Evolutionary conservation across 2,329 filamentous ascomycete species (phyloP).

Genomic region (Nigrospora osmanthi): DNA sequence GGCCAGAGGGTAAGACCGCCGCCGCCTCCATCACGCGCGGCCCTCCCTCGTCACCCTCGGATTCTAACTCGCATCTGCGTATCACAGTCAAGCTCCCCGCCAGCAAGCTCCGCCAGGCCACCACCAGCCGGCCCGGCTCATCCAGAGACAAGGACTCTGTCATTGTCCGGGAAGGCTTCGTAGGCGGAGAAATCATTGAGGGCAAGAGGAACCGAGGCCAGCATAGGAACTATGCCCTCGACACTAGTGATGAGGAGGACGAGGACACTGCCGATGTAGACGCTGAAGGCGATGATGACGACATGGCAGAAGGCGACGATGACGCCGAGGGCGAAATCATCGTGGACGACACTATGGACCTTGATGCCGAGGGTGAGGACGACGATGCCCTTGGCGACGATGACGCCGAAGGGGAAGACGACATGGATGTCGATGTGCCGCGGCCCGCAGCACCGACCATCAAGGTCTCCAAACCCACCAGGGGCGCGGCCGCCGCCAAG

Average conservation of each 20-base stretch:
- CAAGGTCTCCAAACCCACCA: constrained; percentile 38
- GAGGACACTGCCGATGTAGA: constrained; percentile 31
- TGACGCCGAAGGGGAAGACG: constrained; percentile 41
- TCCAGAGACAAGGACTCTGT: constrained; percentile 16
- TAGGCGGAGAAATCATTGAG: constrained; percentile 37
- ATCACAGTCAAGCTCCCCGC: constrained; percentile 45
- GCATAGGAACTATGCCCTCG: constrained; percentile 54
- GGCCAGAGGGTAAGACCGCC: constrained; percentile 37
- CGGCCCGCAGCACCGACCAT: constrained; percentile 32
- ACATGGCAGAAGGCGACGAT: constrained; percentile 18
- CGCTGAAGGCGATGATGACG: constrained; percentile 29
- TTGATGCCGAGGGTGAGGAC: constrained; percentile 36
- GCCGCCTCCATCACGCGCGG: constrained; percentile 34
- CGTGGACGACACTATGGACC: constrained; percentile 26
- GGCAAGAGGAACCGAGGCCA: constrained; percentile 45
- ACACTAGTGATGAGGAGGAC: constrained; percentile 37
- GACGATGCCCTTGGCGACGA: constrained; percentile 22
- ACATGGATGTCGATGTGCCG: constrained; percentile 31
- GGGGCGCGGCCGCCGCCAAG: constrained; percentile 17
- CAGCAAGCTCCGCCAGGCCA: constrained; percentile 43
- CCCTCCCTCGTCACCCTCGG: constrained; percentile 34
- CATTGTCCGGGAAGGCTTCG: constrained; percentile 27
- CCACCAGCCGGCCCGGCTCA: constrained; percentile 26
- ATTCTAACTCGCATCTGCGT: constrained; percentile 36
- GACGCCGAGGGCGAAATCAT: constrained; percentile 24